Conservation (phyloP, 148 eudicot species). For the Cornus controversa region DNA sequence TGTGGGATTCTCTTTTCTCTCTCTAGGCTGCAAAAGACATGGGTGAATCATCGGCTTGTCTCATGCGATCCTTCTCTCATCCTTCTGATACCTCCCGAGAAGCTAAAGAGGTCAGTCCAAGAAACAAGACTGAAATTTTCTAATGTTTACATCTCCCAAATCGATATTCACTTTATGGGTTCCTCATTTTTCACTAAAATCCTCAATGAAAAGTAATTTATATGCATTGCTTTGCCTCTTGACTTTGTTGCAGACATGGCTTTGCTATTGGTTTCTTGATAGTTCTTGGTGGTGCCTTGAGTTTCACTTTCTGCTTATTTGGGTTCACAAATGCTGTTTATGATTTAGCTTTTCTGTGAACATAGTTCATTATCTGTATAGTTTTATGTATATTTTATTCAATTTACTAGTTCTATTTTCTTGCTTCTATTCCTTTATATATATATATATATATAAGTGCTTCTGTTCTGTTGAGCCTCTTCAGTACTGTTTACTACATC, state of each 20-base stretch:
- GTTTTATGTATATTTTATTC: too few species aligned
- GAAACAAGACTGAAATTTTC: not conserved
- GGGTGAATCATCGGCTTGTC: constrained; percentile 25
- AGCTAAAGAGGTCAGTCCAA: constrained; percentile 29
- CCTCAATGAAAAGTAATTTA: not conserved
- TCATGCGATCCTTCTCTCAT: constrained; percentile 37
- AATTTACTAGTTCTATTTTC: not conserved
- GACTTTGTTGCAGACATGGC: not conserved
- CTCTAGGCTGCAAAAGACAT: not conserved
- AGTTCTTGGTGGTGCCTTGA: not conserved
- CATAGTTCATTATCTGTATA: too few species aligned
- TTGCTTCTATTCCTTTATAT: not conserved
- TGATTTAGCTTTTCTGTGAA: not conserved
- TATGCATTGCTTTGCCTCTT: not conserved
- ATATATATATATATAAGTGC: too few species aligned
- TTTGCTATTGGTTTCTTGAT: not conserved
- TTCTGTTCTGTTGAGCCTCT: not conserved
- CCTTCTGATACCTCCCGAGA: constrained; percentile 35
- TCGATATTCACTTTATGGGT: constrained; percentile 9
- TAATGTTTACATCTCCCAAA: not conserved
- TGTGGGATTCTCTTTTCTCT: not conserved
- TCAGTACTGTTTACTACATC: not conserved
- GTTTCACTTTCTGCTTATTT: not conserved
- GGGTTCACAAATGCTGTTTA: not conserved
- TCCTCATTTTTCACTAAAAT: not conserved